Evolutionary conservation across 2,329 filamentous ascomycete species (phyloP), one percentile per base, ranked within the genome.

Genomic region (Fusarium sp.): DNA sequence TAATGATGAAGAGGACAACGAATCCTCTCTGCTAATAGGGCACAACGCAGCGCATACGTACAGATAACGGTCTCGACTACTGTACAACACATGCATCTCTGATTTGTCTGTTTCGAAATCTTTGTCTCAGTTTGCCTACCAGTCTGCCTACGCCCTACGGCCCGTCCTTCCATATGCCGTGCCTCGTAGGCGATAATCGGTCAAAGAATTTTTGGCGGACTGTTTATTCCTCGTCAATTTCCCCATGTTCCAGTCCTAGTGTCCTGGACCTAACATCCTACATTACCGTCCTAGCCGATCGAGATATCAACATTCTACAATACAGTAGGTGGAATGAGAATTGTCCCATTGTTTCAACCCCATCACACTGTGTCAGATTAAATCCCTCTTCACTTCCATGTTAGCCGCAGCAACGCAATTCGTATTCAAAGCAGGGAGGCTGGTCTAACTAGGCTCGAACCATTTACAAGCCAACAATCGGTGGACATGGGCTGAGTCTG

Each of bases 341-440:
- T 32, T 44, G 24, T 46, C 16, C 40, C 25, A 52, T 54, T 54
- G 13, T 62, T 48, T 68, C 38, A 29, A 60, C 8, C 20, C 46
- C 24, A 47, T 27, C 54, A 67, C 70, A 72, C 70, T 72, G 70
- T 72, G 70, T 47, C 52, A 55, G 63, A 57, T 54, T 57, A 68
- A 62, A 58, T 64, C 9, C 46, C 55, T 49, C 64, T 58, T 56
- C 57, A 45, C n/a, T 62, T 52, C 43, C 52, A 41, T 67, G 47
- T 70, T 44, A 64, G 69, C 62, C 44, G 62, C 56, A 38, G 53
- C 67, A 67, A 49, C 44, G 13, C 49, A 49, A 43, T 53, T 71
- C 63, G 55, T 60, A 65, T 61, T 38, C 32, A 44, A 46, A 10
- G 41, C 61, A 67, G 44, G 65, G 62, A 67, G 55, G 48, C 44